Evolutionary conservation across 768 basidiomycete species (phyloP), one percentile per base, ranked within the genome.

Genomic region (Suillus fuscotomentosus): DNA sequence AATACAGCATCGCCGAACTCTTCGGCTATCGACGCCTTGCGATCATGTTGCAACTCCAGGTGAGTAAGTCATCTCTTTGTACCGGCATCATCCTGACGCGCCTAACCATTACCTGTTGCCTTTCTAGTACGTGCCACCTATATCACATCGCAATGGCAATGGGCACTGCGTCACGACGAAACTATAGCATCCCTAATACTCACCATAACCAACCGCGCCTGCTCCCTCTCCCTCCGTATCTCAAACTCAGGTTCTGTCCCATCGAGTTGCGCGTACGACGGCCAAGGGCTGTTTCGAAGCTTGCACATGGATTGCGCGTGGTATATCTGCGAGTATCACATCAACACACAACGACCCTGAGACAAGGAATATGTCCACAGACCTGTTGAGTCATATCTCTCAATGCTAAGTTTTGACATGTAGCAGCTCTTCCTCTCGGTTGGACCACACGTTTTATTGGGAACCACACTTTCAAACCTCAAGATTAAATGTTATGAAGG

Each of bases 41-140:
- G 9, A 50, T 15, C 48, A 34, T 8, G 11, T 67, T 47, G 60
- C 31, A 31, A 31, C 70, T 68, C 60, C 65, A 64, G 64, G 53
- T 41, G 48, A 13, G 47, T 36, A 48, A 15, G 47, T 54, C 34
- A 61, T 41, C 11, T 42, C 63, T 55, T 45, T 31, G 51, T 48
- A 57, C 41, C 66, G 34, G 66, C 66, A 66, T 38, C 53, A 43
- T 36, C 34, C 34, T 53, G 67, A 72, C 69, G 68, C 72, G 50
- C 75, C 71, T 65, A 60, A 22, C 11, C 22, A 22, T 22, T 59
- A n/a, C 54, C 17, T 17, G 27, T 57, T 45, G 64, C 34, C 31
- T 67, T 64, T 53, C 66, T 69, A 48, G 75, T 69, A 48, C 69
- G 69, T 34, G 75, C 69, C 20, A 75, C 69, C 75, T 75, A 64